Evolutionary conservation across 1,139 yeast species (phyloP).

Genomic region (Nadsonia commutata): DNA sequence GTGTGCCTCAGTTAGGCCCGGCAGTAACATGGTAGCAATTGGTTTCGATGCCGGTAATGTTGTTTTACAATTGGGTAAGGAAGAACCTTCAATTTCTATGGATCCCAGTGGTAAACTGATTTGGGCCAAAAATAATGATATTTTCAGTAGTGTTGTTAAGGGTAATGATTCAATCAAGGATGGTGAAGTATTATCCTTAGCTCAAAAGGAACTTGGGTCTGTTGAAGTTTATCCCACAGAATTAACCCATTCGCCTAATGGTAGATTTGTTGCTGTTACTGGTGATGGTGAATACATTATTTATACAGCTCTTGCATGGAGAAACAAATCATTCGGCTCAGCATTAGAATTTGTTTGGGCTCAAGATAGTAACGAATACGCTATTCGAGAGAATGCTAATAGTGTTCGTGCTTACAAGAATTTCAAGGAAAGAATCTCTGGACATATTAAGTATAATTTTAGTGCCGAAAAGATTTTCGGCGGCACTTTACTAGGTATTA

Average conservation of each 20-base stretch:
- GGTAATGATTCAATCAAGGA: conserved; percentile 41
- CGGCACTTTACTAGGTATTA: conserved; percentile 75
- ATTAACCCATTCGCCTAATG: conserved; percentile 86
- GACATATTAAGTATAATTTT: conserved; percentile 42
- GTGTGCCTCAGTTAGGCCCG: conserved; percentile 75
- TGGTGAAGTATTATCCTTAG: conserved; percentile 63
- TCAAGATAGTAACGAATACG: conserved; percentile 76
- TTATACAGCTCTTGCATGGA: conserved; percentile 95
- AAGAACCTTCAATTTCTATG: conserved; percentile 88
- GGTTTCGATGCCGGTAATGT: conserved; percentile 94
- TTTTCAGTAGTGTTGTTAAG: conserved; percentile 69
- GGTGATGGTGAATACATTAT: conserved; percentile 98
- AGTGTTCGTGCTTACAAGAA: conserved; percentile 63
- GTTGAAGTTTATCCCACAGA: conserved; percentile 87
- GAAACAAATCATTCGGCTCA: conserved; percentile 84
- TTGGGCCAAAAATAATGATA: conserved; percentile 85
- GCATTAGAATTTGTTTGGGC: conserved; percentile 94
- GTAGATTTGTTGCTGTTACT: conserved; percentile 89
- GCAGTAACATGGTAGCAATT: conserved; percentile 68
- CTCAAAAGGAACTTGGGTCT: conserved; percentile 78
- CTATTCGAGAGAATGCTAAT: conserved; percentile 58
- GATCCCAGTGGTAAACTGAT: conserved; percentile 84
- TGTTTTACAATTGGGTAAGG: conserved; percentile 77
- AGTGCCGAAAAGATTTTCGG: conserved; percentile 73
- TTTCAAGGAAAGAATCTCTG: conserved; percentile 61